These are phyloP conservation scores for Pyrus pyrifolia DNA, from an alignment of 306 rosid genomes.

Conservation along the genomic window DNA sequence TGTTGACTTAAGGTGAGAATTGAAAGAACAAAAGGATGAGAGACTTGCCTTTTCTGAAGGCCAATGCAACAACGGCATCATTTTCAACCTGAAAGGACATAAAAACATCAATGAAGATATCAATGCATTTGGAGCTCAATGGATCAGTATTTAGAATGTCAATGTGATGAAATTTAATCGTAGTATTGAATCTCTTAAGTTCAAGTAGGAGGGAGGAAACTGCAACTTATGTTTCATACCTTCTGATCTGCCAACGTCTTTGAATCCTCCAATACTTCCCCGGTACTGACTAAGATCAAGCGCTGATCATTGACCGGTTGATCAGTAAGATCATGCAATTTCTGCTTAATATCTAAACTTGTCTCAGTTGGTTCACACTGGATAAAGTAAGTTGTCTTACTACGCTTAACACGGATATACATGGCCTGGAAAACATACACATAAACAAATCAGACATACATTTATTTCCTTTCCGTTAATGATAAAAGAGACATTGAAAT, in stretches of 20 bases:
- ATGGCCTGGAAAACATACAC: conserved; percentile 40
- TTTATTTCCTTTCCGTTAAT: background rate
- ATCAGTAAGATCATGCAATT: conserved; percentile 61
- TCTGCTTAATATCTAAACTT: conserved; percentile 66
- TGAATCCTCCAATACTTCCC: conserved; percentile 68
- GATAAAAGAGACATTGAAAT: background rate
- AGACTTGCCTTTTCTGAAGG: conserved; percentile 67
- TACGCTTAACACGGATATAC: conserved; percentile 81
- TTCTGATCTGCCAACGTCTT: conserved; percentile 86
- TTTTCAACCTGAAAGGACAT: conserved; percentile 66
- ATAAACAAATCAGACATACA: background rate
- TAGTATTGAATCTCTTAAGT: background rate
- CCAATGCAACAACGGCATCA: conserved; percentile 76
- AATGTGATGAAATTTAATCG: background rate
- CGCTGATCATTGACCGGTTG: conserved; percentile 60
- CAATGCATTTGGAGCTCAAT: conserved; percentile 5
- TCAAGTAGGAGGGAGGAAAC: background rate
- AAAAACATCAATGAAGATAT: background rate
- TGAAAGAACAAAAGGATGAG: background rate
- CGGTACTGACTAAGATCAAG: conserved; percentile 50
- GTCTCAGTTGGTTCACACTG: conserved; percentile 86
- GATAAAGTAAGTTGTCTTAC: conserved; percentile 84
- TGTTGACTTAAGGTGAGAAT: background rate
- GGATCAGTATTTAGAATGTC: background rate
- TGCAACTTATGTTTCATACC: conserved; percentile 27